Base-by-base conservation (phyloP, 129 eudicot species). In the Lactuca sativa region DNA sequence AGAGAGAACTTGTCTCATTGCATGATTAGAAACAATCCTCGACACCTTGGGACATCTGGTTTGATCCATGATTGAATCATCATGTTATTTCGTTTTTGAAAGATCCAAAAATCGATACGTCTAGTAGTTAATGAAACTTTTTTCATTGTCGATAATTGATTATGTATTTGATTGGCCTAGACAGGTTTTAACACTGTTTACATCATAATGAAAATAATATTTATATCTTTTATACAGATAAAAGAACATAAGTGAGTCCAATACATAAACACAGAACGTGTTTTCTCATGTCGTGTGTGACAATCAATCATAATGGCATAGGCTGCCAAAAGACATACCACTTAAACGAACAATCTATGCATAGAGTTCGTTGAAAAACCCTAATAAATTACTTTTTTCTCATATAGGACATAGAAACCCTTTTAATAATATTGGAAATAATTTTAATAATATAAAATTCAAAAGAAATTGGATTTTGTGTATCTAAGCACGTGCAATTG, bases 401-500 rank as follows among this genome's bases (percentile, higher is more conserved):
- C 70, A 62, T 62, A 62, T 72, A 51, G 47, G 62, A 41, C 36
- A 69, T n/a, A 30, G 43, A 43, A 54, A 16, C 40, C 59, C 52
- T 70, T 60, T 59, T 13, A 34, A 32, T 4, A 69, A 30, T 25
- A 30, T 62, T 51, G 12, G 11, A 62, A 34, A 34, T 43, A 30
- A 32, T 56, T 40, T 43, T 6, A 17, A 74, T 4, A 34, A n/a
- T 13, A 15, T 49, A 49, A 14, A 7, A 7, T 34, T 44, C 6
- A 18, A 18, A 18, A 18, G 5, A 52, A 1, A 70, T 40, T 4
- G 33, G 75, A 76, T 69, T 61, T 38, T 59, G 52, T 62, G 56
- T 38, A 76, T 68, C 70, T 16, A 76, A 51, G 65, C 81, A 76
- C 49, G 58, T 69, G 81, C 66, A 54, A 12, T 17, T 60, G 75